phyloP scores from a whole-genome alignment of 2,329 filamentous ascomycete genomes.

The Pseudopyricularia javanii region DNA sequence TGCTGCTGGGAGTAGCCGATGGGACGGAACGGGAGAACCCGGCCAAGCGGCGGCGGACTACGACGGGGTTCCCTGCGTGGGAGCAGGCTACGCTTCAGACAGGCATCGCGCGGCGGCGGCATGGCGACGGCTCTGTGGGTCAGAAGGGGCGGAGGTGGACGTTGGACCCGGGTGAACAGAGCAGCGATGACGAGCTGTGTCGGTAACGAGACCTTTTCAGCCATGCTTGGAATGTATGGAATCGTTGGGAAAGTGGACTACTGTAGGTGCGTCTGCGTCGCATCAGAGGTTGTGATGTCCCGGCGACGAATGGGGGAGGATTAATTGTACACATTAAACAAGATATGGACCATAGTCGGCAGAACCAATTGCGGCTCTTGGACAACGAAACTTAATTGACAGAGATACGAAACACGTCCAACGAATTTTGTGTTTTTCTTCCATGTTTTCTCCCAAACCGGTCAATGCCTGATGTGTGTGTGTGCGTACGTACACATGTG shows the following conservation, averaged over 20 bases:
- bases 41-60: background rate
- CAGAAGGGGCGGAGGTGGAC: background rate
- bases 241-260: background rate
- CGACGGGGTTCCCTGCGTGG: background rate
- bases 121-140: background rate
- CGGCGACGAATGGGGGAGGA: too few species aligned
- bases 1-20: background rate
- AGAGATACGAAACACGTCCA: background rate
- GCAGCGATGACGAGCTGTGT: constrained; percentile 9
- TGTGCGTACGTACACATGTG: background rate
- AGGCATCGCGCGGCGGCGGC: background rate
- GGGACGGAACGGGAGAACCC: background rate
- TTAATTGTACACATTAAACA: too few species aligned
- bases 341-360: too few species aligned
- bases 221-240: background rate
- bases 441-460: background rate
- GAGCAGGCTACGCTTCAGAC: background rate
- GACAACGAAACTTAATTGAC: background rate
- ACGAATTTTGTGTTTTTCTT: background rate
- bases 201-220: constrained; percentile 3
- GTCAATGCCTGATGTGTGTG: background rate
- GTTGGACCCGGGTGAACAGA: background rate
- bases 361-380: background rate
- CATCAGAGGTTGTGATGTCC: too few species aligned
- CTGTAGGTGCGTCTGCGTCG: too few species aligned